Conservation (phyloP, 169 alveolate genomes). For the Babesia bigemina region DNA sequence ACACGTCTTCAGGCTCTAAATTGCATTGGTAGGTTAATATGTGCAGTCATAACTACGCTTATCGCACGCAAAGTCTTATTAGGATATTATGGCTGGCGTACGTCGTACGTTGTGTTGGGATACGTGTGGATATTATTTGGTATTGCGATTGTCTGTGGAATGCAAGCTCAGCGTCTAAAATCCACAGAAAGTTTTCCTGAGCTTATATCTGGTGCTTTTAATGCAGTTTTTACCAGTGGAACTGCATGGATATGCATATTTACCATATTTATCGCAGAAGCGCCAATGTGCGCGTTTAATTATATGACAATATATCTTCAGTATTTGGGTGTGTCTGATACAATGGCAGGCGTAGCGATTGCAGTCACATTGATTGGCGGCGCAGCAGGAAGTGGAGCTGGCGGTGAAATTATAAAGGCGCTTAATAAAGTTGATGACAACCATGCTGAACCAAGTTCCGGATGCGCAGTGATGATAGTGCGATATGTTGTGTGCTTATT, state of each 20-base stretch:
- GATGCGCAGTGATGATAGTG: background rate
- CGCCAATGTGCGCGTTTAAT: constrained; percentile 87
- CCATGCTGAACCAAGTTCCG: constrained; percentile 1
- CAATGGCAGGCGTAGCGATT: constrained; percentile 82
- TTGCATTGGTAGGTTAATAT: background rate
- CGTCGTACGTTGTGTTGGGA: constrained; percentile 30
- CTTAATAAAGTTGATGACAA: constrained; percentile 71
- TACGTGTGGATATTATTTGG: constrained; percentile 26
- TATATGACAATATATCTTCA: constrained; percentile 87
- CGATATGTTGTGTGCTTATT: background rate
- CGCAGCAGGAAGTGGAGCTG: constrained; percentile 87
- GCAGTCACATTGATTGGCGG: constrained; percentile 86
- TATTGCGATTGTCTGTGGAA: background rate
- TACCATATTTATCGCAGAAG: constrained; percentile 79
- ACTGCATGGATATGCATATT: background rate
- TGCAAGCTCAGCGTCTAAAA: too few relatives aligned
- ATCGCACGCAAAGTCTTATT: background rate
- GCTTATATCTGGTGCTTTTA: background rate
- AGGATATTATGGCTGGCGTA: constrained; percentile 47
- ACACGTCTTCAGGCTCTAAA: background rate
- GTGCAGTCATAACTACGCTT: background rate
- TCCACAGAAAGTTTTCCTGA: background rate
- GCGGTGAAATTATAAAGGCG: constrained; percentile 85
- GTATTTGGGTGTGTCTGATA: constrained; percentile 85
- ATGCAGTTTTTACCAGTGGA: background rate